Conservation (phyloP, 495 filamentous ascomycete genomes). For the Daldinia concentrica region DNA sequence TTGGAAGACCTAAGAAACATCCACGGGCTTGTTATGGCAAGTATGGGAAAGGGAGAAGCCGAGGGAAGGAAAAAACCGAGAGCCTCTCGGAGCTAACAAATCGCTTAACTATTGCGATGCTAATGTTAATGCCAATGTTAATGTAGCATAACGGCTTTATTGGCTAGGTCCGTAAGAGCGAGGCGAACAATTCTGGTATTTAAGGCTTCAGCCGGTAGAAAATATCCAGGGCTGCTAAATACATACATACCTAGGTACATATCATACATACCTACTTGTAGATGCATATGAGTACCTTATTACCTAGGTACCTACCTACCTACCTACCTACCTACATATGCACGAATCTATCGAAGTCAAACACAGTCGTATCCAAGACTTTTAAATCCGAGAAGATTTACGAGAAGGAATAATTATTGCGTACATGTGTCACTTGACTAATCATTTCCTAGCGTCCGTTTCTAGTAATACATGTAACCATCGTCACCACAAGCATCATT, state of each 20-base stretch:
- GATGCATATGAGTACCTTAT: not conserved
- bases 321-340: too few relatives aligned
- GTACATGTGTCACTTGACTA: not conserved
- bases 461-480: not conserved
- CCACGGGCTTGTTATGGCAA: too few relatives aligned
- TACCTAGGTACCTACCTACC: too few relatives aligned
- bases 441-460: not conserved
- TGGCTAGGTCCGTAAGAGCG: conserved; percentile 19
- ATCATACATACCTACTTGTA: too few relatives aligned
- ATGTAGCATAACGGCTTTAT: conserved; percentile 14
- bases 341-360: too few relatives aligned
- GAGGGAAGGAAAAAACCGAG: conserved; percentile 15
- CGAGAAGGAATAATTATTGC: not conserved
- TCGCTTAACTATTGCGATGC: not conserved
- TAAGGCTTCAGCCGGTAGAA: conserved; percentile 17
- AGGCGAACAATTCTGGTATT: conserved; percentile 6
- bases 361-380: not conserved
- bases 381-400: too few relatives aligned
- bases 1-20: not conserved
- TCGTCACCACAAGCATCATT: not conserved
- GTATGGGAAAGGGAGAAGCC: conserved; percentile 1
- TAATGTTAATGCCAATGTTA: not conserved
- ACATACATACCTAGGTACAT: not conserved
- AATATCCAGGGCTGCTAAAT: conserved; percentile 8
- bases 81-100: conserved; percentile 29